Conservation (phyloP, 1,284 basidiomycete genomes). For the Cutaneotrichosporon mucoides region DNA sequence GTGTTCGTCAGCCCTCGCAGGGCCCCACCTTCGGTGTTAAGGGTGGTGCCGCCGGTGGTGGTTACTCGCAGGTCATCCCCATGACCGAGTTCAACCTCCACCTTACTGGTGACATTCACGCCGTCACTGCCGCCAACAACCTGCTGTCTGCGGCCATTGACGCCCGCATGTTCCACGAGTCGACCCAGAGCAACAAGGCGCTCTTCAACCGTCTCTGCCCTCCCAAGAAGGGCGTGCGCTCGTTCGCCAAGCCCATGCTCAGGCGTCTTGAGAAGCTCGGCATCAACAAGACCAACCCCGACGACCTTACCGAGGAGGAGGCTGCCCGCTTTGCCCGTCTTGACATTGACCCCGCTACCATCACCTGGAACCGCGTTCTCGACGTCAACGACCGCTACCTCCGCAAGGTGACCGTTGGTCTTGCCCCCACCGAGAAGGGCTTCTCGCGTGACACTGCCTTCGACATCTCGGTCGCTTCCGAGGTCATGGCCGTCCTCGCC, state of each 20-base stretch:
- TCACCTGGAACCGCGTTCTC: constrained; percentile 97
- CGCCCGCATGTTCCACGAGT: constrained; percentile 97
- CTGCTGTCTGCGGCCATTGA: constrained; percentile 92
- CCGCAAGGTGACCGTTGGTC: constrained; percentile 89
- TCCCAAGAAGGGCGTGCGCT: constrained; percentile 87
- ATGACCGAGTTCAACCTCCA: constrained; percentile 91
- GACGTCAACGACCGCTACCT: constrained; percentile 98
- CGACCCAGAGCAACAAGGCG: constrained; percentile 91
- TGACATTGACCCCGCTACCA: constrained; percentile 84
- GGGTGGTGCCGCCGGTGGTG: constrained; percentile 96
- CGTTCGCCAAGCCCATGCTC: constrained; percentile 94
- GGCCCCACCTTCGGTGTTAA: constrained; percentile 99
- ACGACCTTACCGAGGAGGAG: constrained; percentile 89
- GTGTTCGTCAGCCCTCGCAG: constrained; percentile 98
- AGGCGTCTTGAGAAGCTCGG: constrained; percentile 92
- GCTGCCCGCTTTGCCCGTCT: constrained; percentile 83
- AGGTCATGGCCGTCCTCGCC: constrained; percentile 97
- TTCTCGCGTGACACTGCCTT: constrained; percentile 85
- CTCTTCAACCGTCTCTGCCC: constrained; percentile 91
- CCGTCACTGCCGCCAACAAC: constrained; percentile 97
- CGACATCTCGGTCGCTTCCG: constrained; percentile 95
- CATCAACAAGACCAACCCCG: constrained; percentile 89
- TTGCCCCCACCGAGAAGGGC: constrained; percentile 84
- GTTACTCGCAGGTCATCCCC: constrained; percentile 98
- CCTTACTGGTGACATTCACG: constrained; percentile 96